Percentiles rank a stretch among this genome's conserved stretches.
Conservation (phyloP, 768 basidiomycete species). For the Grammothele lineata region DNA sequence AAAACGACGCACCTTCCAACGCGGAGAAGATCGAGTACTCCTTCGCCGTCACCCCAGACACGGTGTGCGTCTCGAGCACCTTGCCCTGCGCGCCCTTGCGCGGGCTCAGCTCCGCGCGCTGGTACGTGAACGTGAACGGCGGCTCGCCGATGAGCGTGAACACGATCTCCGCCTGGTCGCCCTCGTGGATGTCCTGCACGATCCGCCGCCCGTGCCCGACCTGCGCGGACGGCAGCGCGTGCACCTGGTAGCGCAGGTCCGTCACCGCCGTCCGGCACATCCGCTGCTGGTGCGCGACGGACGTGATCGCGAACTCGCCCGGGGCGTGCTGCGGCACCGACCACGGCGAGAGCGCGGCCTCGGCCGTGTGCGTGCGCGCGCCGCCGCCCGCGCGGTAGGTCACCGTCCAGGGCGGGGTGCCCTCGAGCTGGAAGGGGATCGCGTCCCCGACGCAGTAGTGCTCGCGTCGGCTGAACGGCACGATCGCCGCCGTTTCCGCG, state of each 20-base stretch:
- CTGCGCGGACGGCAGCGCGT: slow-evolving; percentile 82
- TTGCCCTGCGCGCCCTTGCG: slow-evolving; percentile 72
- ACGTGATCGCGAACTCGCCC: slow-evolving; percentile 82
- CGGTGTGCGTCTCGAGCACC: slow-evolving; percentile 89
- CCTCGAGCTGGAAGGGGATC: slow-evolving; percentile 90
- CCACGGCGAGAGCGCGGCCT: slow-evolving; percentile 78
- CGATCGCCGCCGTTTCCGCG: slow-evolving; percentile 92
- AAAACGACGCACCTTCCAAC: slow-evolving; percentile 64
- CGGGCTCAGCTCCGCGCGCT: slow-evolving; percentile 66
- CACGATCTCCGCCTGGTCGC: slow-evolving; percentile 90
- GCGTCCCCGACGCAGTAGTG: slow-evolving; percentile 91
- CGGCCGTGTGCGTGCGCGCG: slow-evolving; percentile 68
- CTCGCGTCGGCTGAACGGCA: slow-evolving; percentile 71
- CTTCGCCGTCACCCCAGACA: slow-evolving; percentile 66
- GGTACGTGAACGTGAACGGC: slow-evolving; percentile 95
- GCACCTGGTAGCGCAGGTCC: slow-evolving; percentile 70
- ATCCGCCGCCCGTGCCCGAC: slow-evolving; percentile 82
- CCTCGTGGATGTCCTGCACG: slow-evolving; percentile 88
- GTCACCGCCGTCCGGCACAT: slow-evolving; percentile 82
- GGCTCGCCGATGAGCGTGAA: slow-evolving; percentile 90
- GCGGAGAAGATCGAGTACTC: slow-evolving; percentile 92
- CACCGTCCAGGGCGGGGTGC: slow-evolving; percentile 89
- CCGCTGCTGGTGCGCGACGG: slow-evolving; percentile 90
- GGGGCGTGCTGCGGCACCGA: slow-evolving; percentile 76
- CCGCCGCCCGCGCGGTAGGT: slow-evolving; percentile 83